Evolutionary conservation across 179 eudicot species (phyloP).

Genomic region (Camellia oleifera): DNA sequence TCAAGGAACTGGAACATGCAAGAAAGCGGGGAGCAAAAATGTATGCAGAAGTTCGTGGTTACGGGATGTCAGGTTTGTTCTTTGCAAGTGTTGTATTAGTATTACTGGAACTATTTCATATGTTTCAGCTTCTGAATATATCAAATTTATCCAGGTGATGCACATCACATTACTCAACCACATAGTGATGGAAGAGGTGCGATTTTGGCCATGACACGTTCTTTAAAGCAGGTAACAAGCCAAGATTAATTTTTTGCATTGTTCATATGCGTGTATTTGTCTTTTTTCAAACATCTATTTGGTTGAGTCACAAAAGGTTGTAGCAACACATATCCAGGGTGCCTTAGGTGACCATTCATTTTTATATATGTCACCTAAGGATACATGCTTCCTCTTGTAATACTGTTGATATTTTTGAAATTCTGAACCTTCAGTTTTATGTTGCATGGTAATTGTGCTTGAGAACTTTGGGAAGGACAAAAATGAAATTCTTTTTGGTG

Average conservation of each 20-base stretch:
- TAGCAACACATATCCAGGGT: background rate
- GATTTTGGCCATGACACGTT: slow-evolving; percentile 83
- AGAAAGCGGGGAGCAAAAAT: slow-evolving; percentile 80
- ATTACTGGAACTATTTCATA: background rate
- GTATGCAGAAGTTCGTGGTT: slow-evolving; percentile 89
- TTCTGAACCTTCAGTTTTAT: background rate
- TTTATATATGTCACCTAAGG: background rate
- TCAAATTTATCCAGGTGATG: slow-evolving; percentile 59
- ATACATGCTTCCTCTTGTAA: background rate
- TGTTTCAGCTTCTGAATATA: slow-evolving; percentile 5
- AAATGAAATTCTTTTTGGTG: background rate
- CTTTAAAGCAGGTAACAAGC: slow-evolving; percentile 67
- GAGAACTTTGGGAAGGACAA: background rate
- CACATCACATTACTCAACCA: slow-evolving; percentile 93
- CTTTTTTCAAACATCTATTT: background rate
- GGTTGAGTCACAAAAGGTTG: background rate
- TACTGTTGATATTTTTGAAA: background rate
- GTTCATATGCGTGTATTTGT: background rate
- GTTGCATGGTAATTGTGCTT: background rate
- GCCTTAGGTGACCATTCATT: slow-evolving; percentile 3
- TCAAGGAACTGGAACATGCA: slow-evolving; percentile 89
- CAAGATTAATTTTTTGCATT: background rate
- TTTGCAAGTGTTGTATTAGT: background rate
- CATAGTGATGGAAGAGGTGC: slow-evolving; percentile 94
- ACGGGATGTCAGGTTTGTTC: slow-evolving; percentile 91